Evolutionary conservation across 768 basidiomycete species (phyloP).

Genomic region (Exidia glandulosa): DNA sequence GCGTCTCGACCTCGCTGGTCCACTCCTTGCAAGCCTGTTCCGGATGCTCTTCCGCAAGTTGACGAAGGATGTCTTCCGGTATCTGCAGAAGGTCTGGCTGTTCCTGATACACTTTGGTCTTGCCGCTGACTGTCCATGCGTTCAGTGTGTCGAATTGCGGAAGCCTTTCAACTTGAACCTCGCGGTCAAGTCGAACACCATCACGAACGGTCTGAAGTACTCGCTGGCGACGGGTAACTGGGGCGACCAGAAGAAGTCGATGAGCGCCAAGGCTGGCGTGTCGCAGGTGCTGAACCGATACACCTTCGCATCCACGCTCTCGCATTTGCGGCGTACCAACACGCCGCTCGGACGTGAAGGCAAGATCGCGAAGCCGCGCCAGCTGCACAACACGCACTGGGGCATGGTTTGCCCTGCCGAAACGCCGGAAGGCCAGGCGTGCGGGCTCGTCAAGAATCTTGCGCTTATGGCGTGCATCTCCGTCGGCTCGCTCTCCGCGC

Average conservation of each 20-base stretch:
- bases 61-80: conserved; percentile 93
- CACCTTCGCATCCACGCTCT: conserved; percentile 96
- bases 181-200: conserved; percentile 93
- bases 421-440: conserved; percentile 98
- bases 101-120: not conserved
- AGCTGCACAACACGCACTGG: conserved; percentile 99
- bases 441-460: conserved; percentile 97
- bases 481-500: conserved; percentile 89
- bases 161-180: conserved; percentile 87
- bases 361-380: conserved; percentile 98
- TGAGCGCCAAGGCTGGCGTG: conserved; percentile 96
- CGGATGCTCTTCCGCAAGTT: conserved; percentile 95
- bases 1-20: conserved; percentile 90
- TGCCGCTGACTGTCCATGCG: conserved; percentile 2
- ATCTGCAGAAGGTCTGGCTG: conserved; percentile 78
- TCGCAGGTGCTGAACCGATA: conserved; percentile 98
- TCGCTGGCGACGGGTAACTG: conserved; percentile 98
- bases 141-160: conserved; percentile 88
- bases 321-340: conserved; percentile 95
- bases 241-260: conserved; percentile 98
- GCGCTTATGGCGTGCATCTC: conserved; percentile 97
- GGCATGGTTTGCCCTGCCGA: conserved; percentile 99
- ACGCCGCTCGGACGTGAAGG: conserved; percentile 97
- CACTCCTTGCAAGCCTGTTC: conserved; percentile 92
- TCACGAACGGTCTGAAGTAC: conserved; percentile 96